These are phyloP conservation scores for Trametes villosa DNA, from an alignment of 768 basidiomycete species.

Conservation along the genomic window DNA sequence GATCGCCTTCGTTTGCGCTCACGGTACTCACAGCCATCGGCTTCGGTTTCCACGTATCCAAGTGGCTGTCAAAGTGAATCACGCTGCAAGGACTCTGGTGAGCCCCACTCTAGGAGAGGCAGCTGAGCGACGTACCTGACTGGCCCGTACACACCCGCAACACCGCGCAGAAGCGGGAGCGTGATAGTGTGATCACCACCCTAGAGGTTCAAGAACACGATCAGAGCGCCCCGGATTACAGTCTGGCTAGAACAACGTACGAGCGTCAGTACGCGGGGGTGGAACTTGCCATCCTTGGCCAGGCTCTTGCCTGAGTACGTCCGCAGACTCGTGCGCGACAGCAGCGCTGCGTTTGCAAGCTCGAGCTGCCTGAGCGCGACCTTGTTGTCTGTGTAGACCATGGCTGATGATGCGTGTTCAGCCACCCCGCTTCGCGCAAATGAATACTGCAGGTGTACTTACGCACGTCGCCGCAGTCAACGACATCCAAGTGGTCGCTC, in stretches of 20 bases:
- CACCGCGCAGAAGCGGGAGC: conserved; percentile 37
- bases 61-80: conserved; percentile 40
- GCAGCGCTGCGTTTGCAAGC: conserved; percentile 33
- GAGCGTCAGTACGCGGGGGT: conserved; percentile 39
- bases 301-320: conserved; percentile 25
- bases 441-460: conserved; percentile 7
- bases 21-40: conserved; percentile 11
- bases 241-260: conserved; percentile 17
- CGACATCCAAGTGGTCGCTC: conserved; percentile 33
- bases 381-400: conserved; percentile 35
- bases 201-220: conserved; percentile 1
- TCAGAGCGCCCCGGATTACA: too few relatives aligned
- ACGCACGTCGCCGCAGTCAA: conserved; percentile 40
- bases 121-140: conserved; percentile 26
- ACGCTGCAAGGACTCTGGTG: conserved; percentile 26
- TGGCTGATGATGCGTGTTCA: conserved; percentile 14
- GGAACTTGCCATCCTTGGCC: conserved; percentile 40
- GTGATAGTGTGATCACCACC: conserved; percentile 39
- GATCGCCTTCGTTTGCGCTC: too few relatives aligned
- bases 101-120: background rate
- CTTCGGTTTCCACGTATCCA: conserved; percentile 32
- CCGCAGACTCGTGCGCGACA: conserved; percentile 23
- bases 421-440: background rate
- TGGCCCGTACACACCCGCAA: conserved; percentile 37
- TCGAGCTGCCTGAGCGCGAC: conserved; percentile 40